phyloP scores from a whole-genome alignment of 2,329 filamentous ascomycete genomes.

The Penicillium sclerotiorum region DNA sequence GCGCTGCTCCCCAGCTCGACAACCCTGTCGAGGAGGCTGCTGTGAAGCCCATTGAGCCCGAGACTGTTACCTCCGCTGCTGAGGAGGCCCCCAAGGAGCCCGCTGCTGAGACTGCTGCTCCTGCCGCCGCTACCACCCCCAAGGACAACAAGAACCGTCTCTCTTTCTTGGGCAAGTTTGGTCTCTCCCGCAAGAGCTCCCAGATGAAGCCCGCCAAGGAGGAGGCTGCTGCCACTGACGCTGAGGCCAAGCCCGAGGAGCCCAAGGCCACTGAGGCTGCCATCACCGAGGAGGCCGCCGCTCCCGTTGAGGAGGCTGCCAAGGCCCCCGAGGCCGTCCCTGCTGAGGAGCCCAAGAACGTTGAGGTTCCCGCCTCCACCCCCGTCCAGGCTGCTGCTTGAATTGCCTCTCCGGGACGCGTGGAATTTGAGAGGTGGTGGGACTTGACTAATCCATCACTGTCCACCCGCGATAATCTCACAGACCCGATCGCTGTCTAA shows the following conservation, averaged over 20 bases:
- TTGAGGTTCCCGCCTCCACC: constrained; percentile 35
- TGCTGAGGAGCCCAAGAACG: constrained; percentile 38
- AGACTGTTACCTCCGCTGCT: constrained; percentile 49
- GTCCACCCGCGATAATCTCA: constrained; percentile 23
- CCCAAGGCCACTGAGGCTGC: constrained; percentile 28
- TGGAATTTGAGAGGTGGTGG: constrained; percentile 49
- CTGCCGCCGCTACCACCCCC: constrained; percentile 38
- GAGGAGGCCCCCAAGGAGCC: constrained; percentile 40
- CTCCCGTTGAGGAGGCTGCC: constrained; percentile 22
- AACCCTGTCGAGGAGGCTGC: constrained; percentile 45
- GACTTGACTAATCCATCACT: constrained; percentile 35
- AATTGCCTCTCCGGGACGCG: constrained; percentile 36
- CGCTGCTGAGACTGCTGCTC: constrained; percentile 32
- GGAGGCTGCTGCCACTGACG: constrained; percentile 33
- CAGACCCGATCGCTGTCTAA: constrained; percentile 20
- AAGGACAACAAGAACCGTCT: constrained; percentile 55
- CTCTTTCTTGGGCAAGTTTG: constrained; percentile 57
- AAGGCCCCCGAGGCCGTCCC: constrained; percentile 29
- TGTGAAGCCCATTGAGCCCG: constrained; percentile 41
- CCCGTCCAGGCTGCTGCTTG: constrained; percentile 48
- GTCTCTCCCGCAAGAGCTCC: constrained; percentile 53
- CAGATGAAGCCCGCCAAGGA: constrained; percentile 51
- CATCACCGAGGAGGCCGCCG: constrained; percentile 25
- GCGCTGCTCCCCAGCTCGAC: constrained; percentile 53
- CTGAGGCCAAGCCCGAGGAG: constrained; percentile 37